These are phyloP conservation scores for Dillenia turbinata DNA, from an alignment of 164 flowering plant species.

Conservation along the genomic window DNA sequence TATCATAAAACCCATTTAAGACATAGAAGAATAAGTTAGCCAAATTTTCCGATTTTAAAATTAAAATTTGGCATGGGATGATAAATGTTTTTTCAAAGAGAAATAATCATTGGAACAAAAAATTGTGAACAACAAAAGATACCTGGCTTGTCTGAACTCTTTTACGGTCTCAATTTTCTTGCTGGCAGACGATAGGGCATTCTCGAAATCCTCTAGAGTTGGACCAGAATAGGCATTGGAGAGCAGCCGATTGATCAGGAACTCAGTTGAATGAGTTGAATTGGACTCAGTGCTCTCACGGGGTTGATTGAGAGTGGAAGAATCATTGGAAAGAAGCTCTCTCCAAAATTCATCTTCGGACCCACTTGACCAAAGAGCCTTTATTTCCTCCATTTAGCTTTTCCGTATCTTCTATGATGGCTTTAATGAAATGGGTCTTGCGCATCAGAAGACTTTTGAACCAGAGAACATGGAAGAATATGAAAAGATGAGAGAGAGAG, in stretches of 20 bases:
- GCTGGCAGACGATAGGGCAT: conserved; percentile 31
- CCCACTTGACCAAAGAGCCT: conserved; percentile 23
- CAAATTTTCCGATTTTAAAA: too few species aligned
- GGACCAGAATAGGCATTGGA: conserved; percentile 49
- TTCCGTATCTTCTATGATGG: neutral
- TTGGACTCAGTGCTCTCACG: conserved; percentile 8
- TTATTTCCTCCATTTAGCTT: conserved; percentile 23
- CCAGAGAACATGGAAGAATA: neutral
- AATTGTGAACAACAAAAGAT: neutral
- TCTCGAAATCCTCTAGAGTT: conserved; percentile 46
- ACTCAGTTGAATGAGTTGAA: conserved; percentile 8
- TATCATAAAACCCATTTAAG: too few species aligned
- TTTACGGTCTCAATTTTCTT: conserved; percentile 1
- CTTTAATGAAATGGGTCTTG: neutral
- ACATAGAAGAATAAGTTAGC: too few species aligned
- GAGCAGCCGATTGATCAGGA: conserved; percentile 10
- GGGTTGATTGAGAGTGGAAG: conserved; percentile 42
- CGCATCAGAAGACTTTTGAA: conserved; percentile 4
- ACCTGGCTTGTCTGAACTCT: conserved; percentile 33
- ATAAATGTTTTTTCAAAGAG: too few species aligned
- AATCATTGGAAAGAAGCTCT: conserved; percentile 56
- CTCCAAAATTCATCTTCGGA: conserved; percentile 39
- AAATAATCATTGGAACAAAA: neutral
- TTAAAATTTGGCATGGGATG: too few species aligned
- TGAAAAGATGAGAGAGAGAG: conserved; percentile 3